Base-by-base conservation (phyloP, 1,284 basidiomycete genomes). In the Sporisorium graminicola region DNA sequence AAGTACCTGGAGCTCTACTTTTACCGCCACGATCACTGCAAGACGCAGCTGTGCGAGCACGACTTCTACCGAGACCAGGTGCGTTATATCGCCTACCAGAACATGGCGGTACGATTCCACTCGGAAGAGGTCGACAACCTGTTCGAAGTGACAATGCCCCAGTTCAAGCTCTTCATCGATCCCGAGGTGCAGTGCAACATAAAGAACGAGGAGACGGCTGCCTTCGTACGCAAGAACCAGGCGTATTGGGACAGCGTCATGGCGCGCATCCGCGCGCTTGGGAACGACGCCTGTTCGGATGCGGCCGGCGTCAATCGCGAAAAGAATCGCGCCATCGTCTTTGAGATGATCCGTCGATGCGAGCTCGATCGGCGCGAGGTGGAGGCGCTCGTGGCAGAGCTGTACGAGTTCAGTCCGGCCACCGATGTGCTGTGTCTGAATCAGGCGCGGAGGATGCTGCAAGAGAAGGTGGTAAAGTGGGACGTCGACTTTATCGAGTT, bases 401-500 rank as follows among this genome's bases (percentile, higher is more conserved):
- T 76, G 29, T 81, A 81, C 74, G 62, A 74, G 90, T 93, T 71
- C 53, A 72, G 77, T 20, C 61, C 75, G 3, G 70, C 73, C 6
- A 93, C 91, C 18, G 94, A 97, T 83, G 95, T 94, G 0, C 89
- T 98, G 43, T 92, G 92, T 51, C 89, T 98, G 65, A 98, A 96
- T 78, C 90, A 91, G 65, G 93, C 96, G 8, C 91, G 95, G 52
- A 91, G 93, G 4, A 91, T 91, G 64, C 89, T 95, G 46, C 95
- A 98, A 86, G 94, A 97, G 82, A 93, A 92, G 86, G 94, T 97
- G 57, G 94, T 98, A n/a, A 93, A 93, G 46, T 98, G 95, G 94
- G 95, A 97, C 83, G 89, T 90, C 65, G 92, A 94, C 81, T 94
- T 95, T 82, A 91, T 85, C 44, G 81, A 88, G 72, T 88, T 83